Evolutionary conservation across 768 basidiomycete genomes (phyloP), one percentile per base, ranked within the genome.

Genomic region (Phanerochaete sordida): DNA sequence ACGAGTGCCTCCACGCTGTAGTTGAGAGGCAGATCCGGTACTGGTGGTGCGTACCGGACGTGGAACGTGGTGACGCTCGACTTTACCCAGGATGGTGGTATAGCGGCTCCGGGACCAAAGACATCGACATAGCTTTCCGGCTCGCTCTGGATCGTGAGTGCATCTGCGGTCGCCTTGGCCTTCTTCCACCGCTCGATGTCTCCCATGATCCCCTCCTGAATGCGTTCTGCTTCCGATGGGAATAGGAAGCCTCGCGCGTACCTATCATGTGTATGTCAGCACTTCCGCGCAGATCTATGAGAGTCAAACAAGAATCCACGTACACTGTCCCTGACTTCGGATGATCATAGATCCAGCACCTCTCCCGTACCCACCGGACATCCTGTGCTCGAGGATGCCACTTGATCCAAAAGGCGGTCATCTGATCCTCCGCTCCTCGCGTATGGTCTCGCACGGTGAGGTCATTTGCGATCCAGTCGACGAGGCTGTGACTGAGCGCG

Each of bases 301-400:
- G 28, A 19, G 19, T 56, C 30, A 27, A 43, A 26, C 28, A 15
- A 6, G 56, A 28, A 24, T 45, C 19, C 26, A 79, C 91, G 69
- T 78, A 95, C 86, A 96, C 95, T 21, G 95, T 97, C 50, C 91
- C 90, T 16, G 91, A 86, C 51, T 93, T 88, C 1, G 96, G 96
- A 74, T 98, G 96, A 70, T 99, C 95, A 73, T 99, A 98, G 64
- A 99, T 93, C 92, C 93, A 96, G 74, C 96, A 98, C 27, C 88
- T 84, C 69, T 99, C 95, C 65, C 90, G 88, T 31, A 82, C 81
- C 95, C 96, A 98, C 46, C 93, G 84, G 43, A 99, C 84, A 65
- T 89, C 82, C 28, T 81, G 74, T 15, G 89, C 84, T 46, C 81
- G 83, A 0, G 95, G 95, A 75, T 97, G 95, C 56, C 86, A 68